Evolutionary conservation across 495 filamentous ascomycete species (phyloP).

Genomic region (Penicillium paxilli): DNA sequence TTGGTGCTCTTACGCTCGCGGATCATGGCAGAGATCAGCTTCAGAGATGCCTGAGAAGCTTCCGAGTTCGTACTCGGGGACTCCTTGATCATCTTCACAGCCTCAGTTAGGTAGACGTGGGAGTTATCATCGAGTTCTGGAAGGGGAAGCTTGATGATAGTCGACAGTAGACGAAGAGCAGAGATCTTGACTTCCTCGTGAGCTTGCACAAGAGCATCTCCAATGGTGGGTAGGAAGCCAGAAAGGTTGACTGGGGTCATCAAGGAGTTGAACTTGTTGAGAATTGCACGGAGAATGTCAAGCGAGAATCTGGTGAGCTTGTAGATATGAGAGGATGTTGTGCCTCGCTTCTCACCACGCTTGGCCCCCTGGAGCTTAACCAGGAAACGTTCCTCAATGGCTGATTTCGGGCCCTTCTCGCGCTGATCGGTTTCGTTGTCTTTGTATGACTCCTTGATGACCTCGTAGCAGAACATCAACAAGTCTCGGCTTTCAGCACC

Average conservation of each 20-base stretch:
- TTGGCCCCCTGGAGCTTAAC: conserved; percentile 73
- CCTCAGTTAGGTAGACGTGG: conserved; percentile 77
- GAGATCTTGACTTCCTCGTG: conserved; percentile 91
- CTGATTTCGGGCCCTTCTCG: conserved; percentile 46
- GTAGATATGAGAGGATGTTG: conserved; percentile 72
- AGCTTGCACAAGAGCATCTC: conserved; percentile 75
- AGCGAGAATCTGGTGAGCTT: conserved; percentile 86
- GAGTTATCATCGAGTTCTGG: conserved; percentile 66
- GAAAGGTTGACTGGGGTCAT: conserved; percentile 74
- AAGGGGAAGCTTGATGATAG: conserved; percentile 82
- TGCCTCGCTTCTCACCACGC: conserved; percentile 59
- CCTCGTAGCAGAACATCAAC: conserved; percentile 89
- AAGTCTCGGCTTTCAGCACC: conserved; percentile 73
- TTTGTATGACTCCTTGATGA: conserved; percentile 82
- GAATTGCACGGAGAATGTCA: conserved; percentile 75
- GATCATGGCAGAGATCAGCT: conserved; percentile 81
- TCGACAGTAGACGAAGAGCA: conserved; percentile 75
- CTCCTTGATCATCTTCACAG: conserved; percentile 75
- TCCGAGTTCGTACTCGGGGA: conserved; percentile 77
- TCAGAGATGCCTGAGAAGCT: conserved; percentile 79
- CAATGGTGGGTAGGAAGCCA: conserved; percentile 84
- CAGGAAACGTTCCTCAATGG: conserved; percentile 69
- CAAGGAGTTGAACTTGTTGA: conserved; percentile 78
- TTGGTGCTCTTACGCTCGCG: conserved; percentile 72
- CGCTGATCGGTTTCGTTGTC: conserved; percentile 35